Conservation (phyloP, 2,329 filamentous ascomycete genomes). For the Fusarium sp. region DNA sequence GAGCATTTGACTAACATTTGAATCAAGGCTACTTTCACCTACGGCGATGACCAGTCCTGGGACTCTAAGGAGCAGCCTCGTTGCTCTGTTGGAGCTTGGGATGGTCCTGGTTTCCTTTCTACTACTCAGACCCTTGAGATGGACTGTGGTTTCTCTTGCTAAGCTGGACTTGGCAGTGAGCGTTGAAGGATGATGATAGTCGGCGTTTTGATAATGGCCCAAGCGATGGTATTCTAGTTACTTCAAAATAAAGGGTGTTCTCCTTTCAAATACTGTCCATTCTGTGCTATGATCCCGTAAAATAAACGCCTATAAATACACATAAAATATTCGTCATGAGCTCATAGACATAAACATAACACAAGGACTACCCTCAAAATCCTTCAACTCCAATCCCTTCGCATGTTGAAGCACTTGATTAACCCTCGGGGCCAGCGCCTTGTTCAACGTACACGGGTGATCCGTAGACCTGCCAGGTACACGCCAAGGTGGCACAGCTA, state of each 20-base stretch:
- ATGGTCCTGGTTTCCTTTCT: neutral
- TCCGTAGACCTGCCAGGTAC: conserved; percentile 21
- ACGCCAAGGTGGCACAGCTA: conserved; percentile 16
- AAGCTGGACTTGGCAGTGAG: neutral
- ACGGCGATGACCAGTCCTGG: neutral
- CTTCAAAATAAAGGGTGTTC: neutral
- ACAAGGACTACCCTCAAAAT: conserved; percentile 4
- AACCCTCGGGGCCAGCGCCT: conserved; percentile 3
- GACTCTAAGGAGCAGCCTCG: neutral
- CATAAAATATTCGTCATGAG: neutral
- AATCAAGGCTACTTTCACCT: neutral
- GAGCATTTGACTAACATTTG: neutral
- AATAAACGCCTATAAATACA: neutral
- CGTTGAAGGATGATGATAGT: no score
- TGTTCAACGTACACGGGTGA: conserved; percentile 21
- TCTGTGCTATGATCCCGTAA: neutral
- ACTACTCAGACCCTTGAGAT: neutral
- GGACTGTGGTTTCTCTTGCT: conserved; percentile 5
- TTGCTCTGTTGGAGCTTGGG: neutral
- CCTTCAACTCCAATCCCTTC: neutral
- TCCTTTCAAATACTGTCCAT: neutral
- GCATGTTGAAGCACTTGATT: conserved; percentile 7
- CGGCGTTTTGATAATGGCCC: neutral
- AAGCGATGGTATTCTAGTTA: neutral
- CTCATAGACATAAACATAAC: neutral